Evolutionary conservation across 768 basidiomycete species (phyloP).

Genomic region (Suillus sp.): DNA sequence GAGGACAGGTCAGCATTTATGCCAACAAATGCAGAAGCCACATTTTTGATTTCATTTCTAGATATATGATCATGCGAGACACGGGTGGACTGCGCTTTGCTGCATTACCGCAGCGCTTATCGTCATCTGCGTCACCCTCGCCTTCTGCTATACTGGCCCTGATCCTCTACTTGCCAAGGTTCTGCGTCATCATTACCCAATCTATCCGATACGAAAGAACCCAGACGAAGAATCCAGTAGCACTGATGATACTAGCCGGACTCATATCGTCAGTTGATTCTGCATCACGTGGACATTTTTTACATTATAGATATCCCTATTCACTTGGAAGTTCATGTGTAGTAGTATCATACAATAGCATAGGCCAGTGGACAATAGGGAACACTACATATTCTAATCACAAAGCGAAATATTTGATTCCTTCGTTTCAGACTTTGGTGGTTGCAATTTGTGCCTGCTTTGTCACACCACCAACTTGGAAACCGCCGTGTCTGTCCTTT

Average conservation of each 20-base stretch:
- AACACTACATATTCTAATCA: neutral
- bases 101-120: constrained; percentile 49
- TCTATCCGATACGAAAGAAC: neutral
- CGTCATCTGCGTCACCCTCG: constrained; percentile 38
- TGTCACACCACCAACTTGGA: neutral
- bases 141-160: constrained; percentile 52
- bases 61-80: constrained; percentile 57
- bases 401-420: neutral
- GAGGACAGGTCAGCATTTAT: constrained; percentile 56
- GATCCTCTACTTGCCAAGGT: constrained; percentile 40
- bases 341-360: constrained; percentile 11
- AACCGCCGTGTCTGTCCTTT: neutral
- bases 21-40: neutral
- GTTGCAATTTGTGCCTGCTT: constrained; percentile 2
- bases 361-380: constrained; percentile 5
- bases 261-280: neutral
- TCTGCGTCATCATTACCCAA: constrained; percentile 22
- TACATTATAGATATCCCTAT: neutral
- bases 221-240: constrained; percentile 2
- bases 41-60: constrained; percentile 27
- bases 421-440: neutral
- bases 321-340: constrained; percentile 15
- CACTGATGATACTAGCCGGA: neutral
- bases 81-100: constrained; percentile 65
- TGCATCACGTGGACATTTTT: neutral